Conservation (phyloP, 2,329 filamentous ascomycete species). For the Hymenoscyphus scutula region DNA sequence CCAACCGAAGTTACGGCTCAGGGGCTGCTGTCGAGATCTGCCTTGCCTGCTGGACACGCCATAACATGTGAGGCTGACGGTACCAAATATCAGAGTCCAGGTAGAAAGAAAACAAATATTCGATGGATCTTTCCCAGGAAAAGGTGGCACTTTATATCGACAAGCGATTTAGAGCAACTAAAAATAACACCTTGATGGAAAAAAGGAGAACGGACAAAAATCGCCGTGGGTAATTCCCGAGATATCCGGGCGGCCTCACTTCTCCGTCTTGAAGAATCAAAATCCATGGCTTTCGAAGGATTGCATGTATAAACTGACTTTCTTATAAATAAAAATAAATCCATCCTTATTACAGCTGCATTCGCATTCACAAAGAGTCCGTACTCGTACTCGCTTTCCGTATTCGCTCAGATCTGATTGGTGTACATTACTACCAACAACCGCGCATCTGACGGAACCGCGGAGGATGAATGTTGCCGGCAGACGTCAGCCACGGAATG, state of each 20-base stretch:
- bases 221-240: not conserved
- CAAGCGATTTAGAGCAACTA: too few relatives aligned
- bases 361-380: not conserved
- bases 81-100: too few relatives aligned
- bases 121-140: too few relatives aligned
- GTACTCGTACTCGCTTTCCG: not conserved
- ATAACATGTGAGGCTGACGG: too few relatives aligned
- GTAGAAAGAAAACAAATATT: too few relatives aligned
- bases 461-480: not conserved
- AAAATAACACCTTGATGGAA: too few relatives aligned
- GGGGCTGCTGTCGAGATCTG: too few relatives aligned
- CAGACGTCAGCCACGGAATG: not conserved
- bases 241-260: not conserved
- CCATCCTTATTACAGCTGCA: not conserved
- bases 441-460: not conserved
- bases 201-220: too few relatives aligned
- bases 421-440: not conserved
- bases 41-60: too few relatives aligned
- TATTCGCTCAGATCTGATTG: not conserved
- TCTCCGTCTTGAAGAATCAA: not conserved
- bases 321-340: too few relatives aligned
- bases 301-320: not conserved
- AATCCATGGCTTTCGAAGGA: not conserved
- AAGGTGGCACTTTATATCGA: too few relatives aligned
- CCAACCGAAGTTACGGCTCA: too few relatives aligned